A percentile compares a stretch with the other conserved stretches of the same genome.
Evolutionary conservation across 208 protist genomes (phyloP).

Genomic region (Endotrypanum monterogeii): DNA sequence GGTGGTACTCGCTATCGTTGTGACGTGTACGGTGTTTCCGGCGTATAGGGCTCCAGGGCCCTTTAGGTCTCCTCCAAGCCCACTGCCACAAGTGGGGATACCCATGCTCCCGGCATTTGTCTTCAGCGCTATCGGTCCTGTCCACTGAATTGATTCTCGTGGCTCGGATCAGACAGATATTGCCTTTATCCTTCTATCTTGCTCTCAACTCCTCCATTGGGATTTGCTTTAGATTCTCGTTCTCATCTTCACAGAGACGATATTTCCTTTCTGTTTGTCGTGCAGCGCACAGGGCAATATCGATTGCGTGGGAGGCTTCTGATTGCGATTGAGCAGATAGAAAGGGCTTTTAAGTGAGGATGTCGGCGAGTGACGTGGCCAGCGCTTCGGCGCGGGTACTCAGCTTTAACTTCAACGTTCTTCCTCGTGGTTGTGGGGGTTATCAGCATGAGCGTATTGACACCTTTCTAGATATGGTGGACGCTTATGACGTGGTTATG

Average conservation of each 20-base stretch:
- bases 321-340: background rate
- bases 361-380: constrained; percentile 12
- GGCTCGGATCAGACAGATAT: no score
- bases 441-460: constrained; percentile 87
- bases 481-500: constrained; percentile 82
- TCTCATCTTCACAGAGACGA: no score
- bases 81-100: background rate
- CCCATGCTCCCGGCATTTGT: background rate
- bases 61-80: background rate
- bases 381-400: constrained; percentile 60
- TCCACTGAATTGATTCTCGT: background rate
- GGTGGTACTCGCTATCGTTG: background rate
- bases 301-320: background rate
- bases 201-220: background rate
- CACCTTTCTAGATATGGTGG: constrained; percentile 65
- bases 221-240: background rate
- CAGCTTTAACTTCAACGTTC: constrained; percentile 92
- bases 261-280: background rate
- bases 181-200: background rate
- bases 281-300: background rate
- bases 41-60: background rate
- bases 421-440: constrained; percentile 73
- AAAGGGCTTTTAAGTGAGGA: background rate
- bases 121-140: background rate
- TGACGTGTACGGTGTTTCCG: no score